Evolutionary conservation across 208 protist genomes (phyloP), one percentile per base, ranked within the genome.

Genomic region (Leptomonas pyrrhocoris): DNA sequence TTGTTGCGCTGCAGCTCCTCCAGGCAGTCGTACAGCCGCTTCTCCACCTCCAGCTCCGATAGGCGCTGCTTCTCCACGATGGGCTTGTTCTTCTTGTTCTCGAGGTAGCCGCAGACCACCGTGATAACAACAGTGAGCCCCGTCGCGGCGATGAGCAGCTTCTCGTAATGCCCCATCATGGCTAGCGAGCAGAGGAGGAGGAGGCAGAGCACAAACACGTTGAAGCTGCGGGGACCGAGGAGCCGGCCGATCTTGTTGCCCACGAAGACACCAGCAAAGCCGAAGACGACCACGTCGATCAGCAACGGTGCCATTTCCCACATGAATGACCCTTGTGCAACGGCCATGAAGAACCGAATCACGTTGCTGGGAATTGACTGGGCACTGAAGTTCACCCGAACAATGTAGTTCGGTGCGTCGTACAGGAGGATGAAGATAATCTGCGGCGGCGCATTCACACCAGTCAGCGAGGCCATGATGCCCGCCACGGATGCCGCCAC

Each of bases 351-450:
- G 48, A 89, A 81, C 15, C 84, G 84, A 4, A 90, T 55, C 18
- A 86, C 34, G 66, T 79, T 77, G 50, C 79, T 69, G 9, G 84
- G 80, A 40, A 90, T 90, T 0, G 80, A 79, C 71, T 89, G 84
- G 13, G 84, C 84, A 40, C 68, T 78, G 58, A 89, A 82, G 71
- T 86, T 87, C 43, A 86, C 79, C 25, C 78, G 78, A 19, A 86
- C 77, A 60, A 90, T 81, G 68, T 86, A 90, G 66, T 81, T 81
- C 13, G 84, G 84, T 34, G 78, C 77, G 66, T 90, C 79, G 48
- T 74, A 85, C 40, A 90, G 71, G 34, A 84, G 69, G 56, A 87
- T 79, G 34, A 90, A 86, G 56, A 90, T 83, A 61, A 90, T 83
- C 74, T 86, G 74, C 67, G 84, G 84, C 36, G 81, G 78, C 1